Evolutionary conservation across 2,329 filamentous ascomycete genomes (phyloP).

Genomic region (Sporothrix luriei): DNA sequence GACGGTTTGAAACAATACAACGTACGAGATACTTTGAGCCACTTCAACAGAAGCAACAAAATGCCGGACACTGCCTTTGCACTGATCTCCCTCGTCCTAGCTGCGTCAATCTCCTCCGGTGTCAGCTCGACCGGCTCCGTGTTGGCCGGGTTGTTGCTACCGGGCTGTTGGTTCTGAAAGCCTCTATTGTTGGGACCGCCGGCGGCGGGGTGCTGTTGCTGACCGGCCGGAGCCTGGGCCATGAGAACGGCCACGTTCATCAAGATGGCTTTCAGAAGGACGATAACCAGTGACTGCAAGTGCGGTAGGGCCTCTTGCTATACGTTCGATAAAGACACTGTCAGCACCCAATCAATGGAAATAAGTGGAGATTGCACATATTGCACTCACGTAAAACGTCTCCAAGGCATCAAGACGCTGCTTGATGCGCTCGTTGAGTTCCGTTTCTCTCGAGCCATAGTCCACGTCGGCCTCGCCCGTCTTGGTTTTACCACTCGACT

Average conservation of each 20-base stretch:
- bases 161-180: conserved; percentile 35
- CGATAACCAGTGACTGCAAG: conserved; percentile 89
- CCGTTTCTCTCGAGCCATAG: conserved; percentile 54
- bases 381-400: conserved; percentile 72
- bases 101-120: conserved; percentile 77
- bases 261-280: conserved; percentile 84
- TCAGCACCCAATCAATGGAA: neutral
- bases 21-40: conserved; percentile 93
- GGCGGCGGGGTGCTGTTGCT: conserved; percentile 51
- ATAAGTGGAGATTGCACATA: neutral
- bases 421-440: conserved; percentile 58
- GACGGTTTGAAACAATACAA: conserved; percentile 33
- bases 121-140: conserved; percentile 50
- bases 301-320: conserved; percentile 77
- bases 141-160: conserved; percentile 41
- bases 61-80: conserved; percentile 91
- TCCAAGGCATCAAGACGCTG: conserved; percentile 74
- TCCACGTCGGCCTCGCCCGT: conserved; percentile 44
- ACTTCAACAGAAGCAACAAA: conserved; percentile 85
- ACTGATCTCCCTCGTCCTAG: conserved; percentile 81
- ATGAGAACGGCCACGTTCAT: conserved; percentile 86
- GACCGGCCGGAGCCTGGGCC: conserved; percentile 55
- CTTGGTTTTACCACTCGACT: conserved; percentile 30
- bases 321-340: neutral
- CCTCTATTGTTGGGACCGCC: conserved; percentile 44